Evolutionary conservation across 2,329 filamentous ascomycete genomes (phyloP), one percentile per base, ranked within the genome.

Genomic region (Calonectria pauciramosa): DNA sequence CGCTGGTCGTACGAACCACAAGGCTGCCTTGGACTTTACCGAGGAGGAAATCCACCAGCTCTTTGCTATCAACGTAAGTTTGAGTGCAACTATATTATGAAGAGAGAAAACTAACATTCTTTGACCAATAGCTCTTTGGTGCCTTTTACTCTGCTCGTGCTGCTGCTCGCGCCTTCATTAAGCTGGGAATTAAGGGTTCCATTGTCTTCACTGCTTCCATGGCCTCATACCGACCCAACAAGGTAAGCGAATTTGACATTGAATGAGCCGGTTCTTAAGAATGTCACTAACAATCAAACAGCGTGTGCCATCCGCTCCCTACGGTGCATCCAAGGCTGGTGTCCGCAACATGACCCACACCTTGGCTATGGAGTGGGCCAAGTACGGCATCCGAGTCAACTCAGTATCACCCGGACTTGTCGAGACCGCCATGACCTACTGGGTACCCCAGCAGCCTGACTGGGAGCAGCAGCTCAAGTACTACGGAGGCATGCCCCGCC

Each of bases 381-480:
- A 87, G 70, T 83, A 88, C 76, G 84, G 84, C 54, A 87, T 87
- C 75, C 82, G 86, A 9, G 68, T 68, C 26, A 74, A 71, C 41
- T 67, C 67, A 8, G 66, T 74, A 8, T 74, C 68, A 0, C 72
- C 72, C 2, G 72, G 68, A 2, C 70, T 74, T 7, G 71, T 86
- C 59, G 83, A 84, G 79, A 86, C 87, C 0, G 86, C 86, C 6
- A 83, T 89, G 83, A 89, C 87, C 8, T 89, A 88, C 78, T 88
- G 87, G 77, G 88, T 91, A 4, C 85, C 87, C 68, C 86, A 86
- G 23, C 84, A 86, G 20, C 87, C 88, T 0, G 90, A 91, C 78
- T 91, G 89, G 90, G 87, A 89, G 68, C 83, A 86, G 73, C 88
- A 91, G 83, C 87, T 91, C 83, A 88, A 90, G 82, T 91, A 91